phyloP scores from a whole-genome alignment of 352 stramenopile species.

The Pythium chondricola region DNA sequence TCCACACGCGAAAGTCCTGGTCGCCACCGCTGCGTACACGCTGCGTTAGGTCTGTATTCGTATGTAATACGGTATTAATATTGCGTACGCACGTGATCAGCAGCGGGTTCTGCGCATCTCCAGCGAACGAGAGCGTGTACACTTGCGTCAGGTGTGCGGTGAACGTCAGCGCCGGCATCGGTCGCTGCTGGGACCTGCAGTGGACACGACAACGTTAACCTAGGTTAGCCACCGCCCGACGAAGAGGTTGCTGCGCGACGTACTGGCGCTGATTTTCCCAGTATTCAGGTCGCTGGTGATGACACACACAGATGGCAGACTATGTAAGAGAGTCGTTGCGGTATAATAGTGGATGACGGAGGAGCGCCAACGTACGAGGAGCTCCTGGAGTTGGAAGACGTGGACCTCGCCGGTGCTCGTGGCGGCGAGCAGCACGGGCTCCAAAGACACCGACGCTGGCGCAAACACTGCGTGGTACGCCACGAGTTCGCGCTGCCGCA shows the following conservation, averaged over 20 bases:
- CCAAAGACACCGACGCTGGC: constrained; percentile 20
- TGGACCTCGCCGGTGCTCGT: constrained; percentile 60
- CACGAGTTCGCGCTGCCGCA: constrained; percentile 40
- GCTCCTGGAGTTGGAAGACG: constrained; percentile 38
- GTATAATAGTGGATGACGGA: too few species aligned
- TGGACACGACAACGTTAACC: too few species aligned
- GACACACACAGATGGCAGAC: too few species aligned
- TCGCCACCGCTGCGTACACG: constrained; percentile 43
- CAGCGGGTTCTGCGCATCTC: constrained; percentile 40
- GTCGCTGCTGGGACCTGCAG: constrained; percentile 29
- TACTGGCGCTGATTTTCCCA: constrained; percentile 15
- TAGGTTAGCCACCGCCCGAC: not conserved
- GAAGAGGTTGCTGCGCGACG: too few species aligned
- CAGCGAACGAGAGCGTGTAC: constrained; percentile 66
- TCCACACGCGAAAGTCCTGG: constrained; percentile 72
- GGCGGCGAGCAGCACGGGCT: constrained; percentile 49
- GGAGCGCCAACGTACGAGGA: constrained; percentile 33
- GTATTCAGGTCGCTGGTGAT: constrained; percentile 19
- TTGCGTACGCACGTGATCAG: constrained; percentile 43
- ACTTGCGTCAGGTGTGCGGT: constrained; percentile 66
- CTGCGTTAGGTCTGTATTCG: not conserved
- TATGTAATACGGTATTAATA: not conserved
- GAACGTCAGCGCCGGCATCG: constrained; percentile 49
- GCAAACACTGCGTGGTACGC: constrained; percentile 54
- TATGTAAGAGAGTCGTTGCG: too few species aligned